Conservation (phyloP, 2,329 filamentous ascomycete genomes). For the Xenoacremonium recifei region DNA sequence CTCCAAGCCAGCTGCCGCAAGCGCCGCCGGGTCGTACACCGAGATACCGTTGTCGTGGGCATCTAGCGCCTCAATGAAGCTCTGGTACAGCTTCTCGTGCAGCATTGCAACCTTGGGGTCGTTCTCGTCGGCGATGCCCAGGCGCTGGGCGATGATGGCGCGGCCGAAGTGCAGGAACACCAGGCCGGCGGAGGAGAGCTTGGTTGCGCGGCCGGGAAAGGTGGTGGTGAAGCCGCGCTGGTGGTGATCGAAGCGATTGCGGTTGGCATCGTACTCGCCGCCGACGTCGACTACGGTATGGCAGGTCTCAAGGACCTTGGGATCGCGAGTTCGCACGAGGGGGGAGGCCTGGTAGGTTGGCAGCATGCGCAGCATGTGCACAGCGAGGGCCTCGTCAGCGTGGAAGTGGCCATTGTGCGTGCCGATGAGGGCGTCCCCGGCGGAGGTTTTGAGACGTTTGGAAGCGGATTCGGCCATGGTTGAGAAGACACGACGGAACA, state of each 20-base stretch:
- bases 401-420: constrained; percentile 99
- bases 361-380: constrained; percentile 90
- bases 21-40: constrained; percentile 69
- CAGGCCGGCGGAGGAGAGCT: constrained; percentile 89
- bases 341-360: constrained; percentile 72
- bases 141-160: constrained; percentile 66
- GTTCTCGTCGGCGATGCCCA: constrained; percentile 54
- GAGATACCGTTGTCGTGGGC: constrained; percentile 96
- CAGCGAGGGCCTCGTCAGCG: constrained; percentile 94
- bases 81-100: constrained; percentile 86
- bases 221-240: constrained; percentile 85
- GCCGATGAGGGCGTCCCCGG: constrained; percentile 72
- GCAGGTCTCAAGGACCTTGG: constrained; percentile 72
- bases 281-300: constrained; percentile 98
- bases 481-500: constrained; percentile 31
- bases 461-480: constrained; percentile 61
- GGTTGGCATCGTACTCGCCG: constrained; percentile 78
- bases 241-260: constrained; percentile 92
- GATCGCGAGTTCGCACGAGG: constrained; percentile 86
- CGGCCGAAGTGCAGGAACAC: constrained; percentile 96
- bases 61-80: constrained; percentile 94
- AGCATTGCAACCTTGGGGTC: constrained; percentile 69
- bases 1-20: constrained; percentile 69
- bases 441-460: constrained; percentile 80
- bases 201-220: constrained; percentile 81